Conservation (phyloP, 306 rosid genomes). For the Sicyos baderoa region DNA sequence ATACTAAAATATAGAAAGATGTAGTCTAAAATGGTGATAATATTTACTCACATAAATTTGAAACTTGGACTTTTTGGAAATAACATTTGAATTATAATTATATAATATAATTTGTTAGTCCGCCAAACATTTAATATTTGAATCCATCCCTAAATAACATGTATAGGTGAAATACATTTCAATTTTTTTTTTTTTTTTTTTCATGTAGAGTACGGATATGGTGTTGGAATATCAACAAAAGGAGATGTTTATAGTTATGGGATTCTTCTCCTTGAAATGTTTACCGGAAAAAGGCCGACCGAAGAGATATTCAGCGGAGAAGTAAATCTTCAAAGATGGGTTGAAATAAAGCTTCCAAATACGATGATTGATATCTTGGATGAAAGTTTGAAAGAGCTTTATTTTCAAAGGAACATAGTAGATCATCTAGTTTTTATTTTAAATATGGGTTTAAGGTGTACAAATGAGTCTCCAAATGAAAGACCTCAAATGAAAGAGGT, state of each 20-base stretch:
- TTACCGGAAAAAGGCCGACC: background rate
- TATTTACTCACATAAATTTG: too few species aligned
- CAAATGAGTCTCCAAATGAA: background rate
- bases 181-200: too few species aligned
- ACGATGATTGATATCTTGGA: background rate
- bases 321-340: background rate
- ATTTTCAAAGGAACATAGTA: background rate
- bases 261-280: background rate
- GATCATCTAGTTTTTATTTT: background rate
- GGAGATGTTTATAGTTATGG: background rate
- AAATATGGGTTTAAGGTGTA: background rate
- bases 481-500: background rate
- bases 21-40: too few species aligned
- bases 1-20: too few species aligned
- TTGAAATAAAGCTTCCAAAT: background rate
- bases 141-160: too few species aligned
- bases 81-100: too few species aligned
- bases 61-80: too few species aligned
- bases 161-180: too few species aligned
- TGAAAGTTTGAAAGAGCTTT: conserved; percentile 9
- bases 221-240: background rate
- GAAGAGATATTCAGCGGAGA: background rate
- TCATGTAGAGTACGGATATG: background rate
- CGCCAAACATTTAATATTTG: too few species aligned
- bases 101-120: too few species aligned